A percentile compares a stretch with the other conserved stretches of the same genome.
Evolutionary conservation across 1,139 yeast species (phyloP).

Genomic region (Citeromyces hawaiiensis): DNA sequence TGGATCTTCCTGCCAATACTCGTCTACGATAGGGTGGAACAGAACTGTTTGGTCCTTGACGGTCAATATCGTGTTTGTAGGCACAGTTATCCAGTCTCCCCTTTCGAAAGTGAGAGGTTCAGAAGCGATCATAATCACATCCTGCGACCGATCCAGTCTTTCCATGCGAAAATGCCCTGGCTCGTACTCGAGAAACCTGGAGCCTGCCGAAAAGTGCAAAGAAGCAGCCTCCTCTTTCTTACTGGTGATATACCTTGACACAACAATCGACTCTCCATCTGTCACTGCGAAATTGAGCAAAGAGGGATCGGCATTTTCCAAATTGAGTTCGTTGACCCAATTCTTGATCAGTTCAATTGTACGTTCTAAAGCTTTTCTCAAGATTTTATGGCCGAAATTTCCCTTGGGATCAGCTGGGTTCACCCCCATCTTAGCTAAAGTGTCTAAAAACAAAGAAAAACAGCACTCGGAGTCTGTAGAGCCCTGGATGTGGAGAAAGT

Average conservation of each 20-base stretch:
- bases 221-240: conserved; percentile 93
- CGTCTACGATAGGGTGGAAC: conserved; percentile 84
- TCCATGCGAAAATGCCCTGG: conserved; percentile 93
- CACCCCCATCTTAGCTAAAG: conserved; percentile 60
- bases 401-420: conserved; percentile 41
- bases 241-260: conserved; percentile 80
- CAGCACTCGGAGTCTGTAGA: conserved; percentile 94
- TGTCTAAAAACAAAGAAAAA: conserved; percentile 77
- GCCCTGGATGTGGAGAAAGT: conserved; percentile 74
- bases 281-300: conserved; percentile 88
- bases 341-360: conserved; percentile 64
- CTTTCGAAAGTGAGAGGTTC: conserved; percentile 95
- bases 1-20: conserved; percentile 69
- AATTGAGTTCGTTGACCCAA: conserved; percentile 44
- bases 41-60: conserved; percentile 77
- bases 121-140: conserved; percentile 90
- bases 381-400: conserved; percentile 37
- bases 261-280: conserved; percentile 83
- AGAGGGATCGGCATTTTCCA: conserved; percentile 56
- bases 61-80: conserved; percentile 80
- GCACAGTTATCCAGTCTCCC: conserved; percentile 96
- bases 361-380: conserved; percentile 56
- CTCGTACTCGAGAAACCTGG: conserved; percentile 76
- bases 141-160: conserved; percentile 81
- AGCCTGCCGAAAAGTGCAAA: conserved; percentile 86